These are phyloP conservation scores for Ophiosphaerella herpotricha DNA, from an alignment of 2,329 filamentous ascomycete genomes.

Conservation along the genomic window DNA sequence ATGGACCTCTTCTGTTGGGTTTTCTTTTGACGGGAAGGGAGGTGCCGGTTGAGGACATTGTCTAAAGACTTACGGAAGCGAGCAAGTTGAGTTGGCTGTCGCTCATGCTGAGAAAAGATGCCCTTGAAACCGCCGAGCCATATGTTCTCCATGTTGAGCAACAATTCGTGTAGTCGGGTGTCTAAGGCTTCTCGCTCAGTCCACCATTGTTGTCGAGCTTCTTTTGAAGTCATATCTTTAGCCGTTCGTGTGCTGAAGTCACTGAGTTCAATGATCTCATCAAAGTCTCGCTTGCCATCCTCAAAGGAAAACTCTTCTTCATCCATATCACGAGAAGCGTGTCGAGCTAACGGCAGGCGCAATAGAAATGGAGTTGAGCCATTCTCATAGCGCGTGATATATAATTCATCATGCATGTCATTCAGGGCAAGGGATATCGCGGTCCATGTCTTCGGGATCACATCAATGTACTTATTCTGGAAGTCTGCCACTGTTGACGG, in stretches of 20 bases:
- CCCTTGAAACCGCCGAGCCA: conserved; percentile 96
- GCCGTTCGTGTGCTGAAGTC: conserved; percentile 81
- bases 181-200: conserved; percentile 81
- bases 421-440: conserved; percentile 84
- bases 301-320: conserved; percentile 82
- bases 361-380: conserved; percentile 82
- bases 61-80: conserved; percentile 80
- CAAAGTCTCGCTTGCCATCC: conserved; percentile 76
- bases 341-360: conserved; percentile 80
- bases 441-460: conserved; percentile 81
- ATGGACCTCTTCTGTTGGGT: conserved; percentile 54
- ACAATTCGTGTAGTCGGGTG: conserved; percentile 72
- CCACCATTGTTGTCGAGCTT: conserved; percentile 87
- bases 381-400: conserved; percentile 81
- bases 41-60: conserved; percentile 76
- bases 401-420: conserved; percentile 80
- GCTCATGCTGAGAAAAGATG: conserved; percentile 79
- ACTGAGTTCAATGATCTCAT: conserved; percentile 78
- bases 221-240: conserved; percentile 73
- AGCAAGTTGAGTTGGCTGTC: conserved; percentile 67
- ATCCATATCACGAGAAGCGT: conserved; percentile 79
- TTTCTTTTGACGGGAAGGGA: conserved; percentile 78
- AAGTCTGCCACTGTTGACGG: conserved; percentile 59
- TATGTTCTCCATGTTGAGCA: conserved; percentile 85
- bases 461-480: conserved; percentile 80